phyloP scores from a whole-genome alignment of 2,329 filamentous ascomycete species.

The Lecanoromycetidae sp. region DNA sequence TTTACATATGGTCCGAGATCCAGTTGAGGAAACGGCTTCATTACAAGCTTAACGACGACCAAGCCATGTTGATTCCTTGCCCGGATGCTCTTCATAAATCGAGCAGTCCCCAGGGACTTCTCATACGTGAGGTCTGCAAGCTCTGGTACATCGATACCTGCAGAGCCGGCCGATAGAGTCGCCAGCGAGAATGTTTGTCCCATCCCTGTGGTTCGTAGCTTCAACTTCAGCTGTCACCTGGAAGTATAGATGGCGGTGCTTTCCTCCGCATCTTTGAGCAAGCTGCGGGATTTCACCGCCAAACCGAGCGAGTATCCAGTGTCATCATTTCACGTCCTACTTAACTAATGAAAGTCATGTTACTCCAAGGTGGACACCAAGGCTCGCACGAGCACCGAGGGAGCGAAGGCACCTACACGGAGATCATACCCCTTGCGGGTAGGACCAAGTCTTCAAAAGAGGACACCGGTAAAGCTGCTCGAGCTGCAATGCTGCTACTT shows the following conservation, averaged over 20 bases:
- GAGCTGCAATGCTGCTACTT: no score
- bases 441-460: no score
- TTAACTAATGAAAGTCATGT: no score
- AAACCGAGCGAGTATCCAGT: neutral
- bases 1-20: slow-evolving; percentile 67
- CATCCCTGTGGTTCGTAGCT: slow-evolving; percentile 51
- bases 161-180: slow-evolving; percentile 79
- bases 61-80: slow-evolving; percentile 82
- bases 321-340: no score
- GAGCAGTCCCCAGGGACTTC: slow-evolving; percentile 76
- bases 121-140: slow-evolving; percentile 85
- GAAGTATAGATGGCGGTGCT: neutral
- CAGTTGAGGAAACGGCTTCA: slow-evolving; percentile 79
- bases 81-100: slow-evolving; percentile 94
- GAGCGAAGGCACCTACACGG: no score
- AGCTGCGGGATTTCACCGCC: neutral
- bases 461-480: no score
- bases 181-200: slow-evolving; percentile 94
- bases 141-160: slow-evolving; percentile 88
- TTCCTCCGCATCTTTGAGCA: slow-evolving; percentile 1
- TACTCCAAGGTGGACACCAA: no score
- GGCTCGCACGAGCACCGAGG: no score
- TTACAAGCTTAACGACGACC: slow-evolving; percentile 85
- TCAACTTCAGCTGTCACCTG: slow-evolving; percentile 9
- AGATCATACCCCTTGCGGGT: no score